Conservation (phyloP, 441 rosid species). For the Populus trichocarpa region DNA sequence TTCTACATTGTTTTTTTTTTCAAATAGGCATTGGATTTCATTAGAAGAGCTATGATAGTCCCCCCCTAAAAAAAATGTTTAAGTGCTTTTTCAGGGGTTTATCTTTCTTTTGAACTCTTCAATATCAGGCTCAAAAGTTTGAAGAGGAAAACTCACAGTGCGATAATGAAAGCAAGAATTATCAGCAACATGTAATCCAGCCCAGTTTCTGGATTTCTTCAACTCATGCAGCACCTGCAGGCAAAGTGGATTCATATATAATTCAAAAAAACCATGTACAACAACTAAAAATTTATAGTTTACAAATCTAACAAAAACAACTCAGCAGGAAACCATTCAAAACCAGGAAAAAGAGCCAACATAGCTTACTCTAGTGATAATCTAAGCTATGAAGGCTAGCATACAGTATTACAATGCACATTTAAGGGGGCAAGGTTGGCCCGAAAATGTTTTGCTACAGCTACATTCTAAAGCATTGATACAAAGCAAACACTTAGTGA, state of each 20-base stretch:
- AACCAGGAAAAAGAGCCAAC: slow-evolving; percentile 16
- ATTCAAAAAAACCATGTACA: neutral
- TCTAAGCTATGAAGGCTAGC: neutral
- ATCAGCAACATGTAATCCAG: slow-evolving; percentile 77
- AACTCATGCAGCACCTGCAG: slow-evolving; percentile 68
- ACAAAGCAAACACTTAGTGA: slow-evolving; percentile 20
- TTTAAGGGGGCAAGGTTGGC: neutral
- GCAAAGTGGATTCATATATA: slow-evolving; percentile 11
- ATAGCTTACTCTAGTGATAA: slow-evolving; percentile 4
- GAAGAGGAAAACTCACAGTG: slow-evolving; percentile 45
- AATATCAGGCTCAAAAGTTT: slow-evolving; percentile 8
- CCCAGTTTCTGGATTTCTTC: slow-evolving; percentile 71
- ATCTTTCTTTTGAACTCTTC: neutral
- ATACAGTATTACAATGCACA: neutral
- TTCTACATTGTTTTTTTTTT: neutral
- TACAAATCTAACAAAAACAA: neutral
- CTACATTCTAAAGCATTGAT: neutral
- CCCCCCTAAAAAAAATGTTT: neutral
- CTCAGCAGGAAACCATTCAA: neutral
- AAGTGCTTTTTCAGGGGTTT: neutral
- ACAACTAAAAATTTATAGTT: slow-evolving; percentile 10
- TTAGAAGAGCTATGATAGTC: neutral
- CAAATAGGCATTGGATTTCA: neutral
- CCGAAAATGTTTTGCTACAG: neutral
- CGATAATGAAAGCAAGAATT: slow-evolving; percentile 92